Evolutionary conservation across 2,329 filamentous ascomycete genomes (phyloP).

Genomic region (Colletotrichum siamense): DNA sequence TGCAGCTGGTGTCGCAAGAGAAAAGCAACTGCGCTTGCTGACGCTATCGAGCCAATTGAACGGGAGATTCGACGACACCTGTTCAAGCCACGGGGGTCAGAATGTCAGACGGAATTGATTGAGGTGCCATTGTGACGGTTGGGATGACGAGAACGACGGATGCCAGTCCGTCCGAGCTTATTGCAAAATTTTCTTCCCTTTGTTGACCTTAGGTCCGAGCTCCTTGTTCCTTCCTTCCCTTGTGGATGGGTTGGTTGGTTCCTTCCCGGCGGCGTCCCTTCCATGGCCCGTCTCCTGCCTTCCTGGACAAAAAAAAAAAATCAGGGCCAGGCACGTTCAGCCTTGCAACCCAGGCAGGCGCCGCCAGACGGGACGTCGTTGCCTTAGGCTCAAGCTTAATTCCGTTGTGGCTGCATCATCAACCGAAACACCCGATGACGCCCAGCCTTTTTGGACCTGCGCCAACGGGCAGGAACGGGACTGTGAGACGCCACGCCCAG

Average conservation of each 20-base stretch:
- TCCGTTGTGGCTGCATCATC: conserved; percentile 17
- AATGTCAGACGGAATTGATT: not conserved
- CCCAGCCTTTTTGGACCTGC: not conserved
- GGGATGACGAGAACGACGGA: not conserved
- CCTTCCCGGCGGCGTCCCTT: not conserved
- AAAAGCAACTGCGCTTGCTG: not conserved
- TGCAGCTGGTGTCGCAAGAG: not conserved
- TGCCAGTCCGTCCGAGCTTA: not conserved
- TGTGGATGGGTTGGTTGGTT: not conserved
- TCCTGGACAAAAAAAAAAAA: not conserved
- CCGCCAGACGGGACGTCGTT: conserved; percentile 5
- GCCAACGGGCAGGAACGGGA: conserved; percentile 16
- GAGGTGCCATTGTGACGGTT: not conserved
- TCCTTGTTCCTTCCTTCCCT: not conserved
- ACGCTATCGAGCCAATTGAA: not conserved
- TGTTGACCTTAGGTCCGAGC: not conserved
- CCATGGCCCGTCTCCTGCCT: not conserved
- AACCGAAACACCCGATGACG: conserved; percentile 14
- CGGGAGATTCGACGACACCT: not conserved
- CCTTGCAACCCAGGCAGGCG: not conserved
- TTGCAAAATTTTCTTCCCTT: not conserved
- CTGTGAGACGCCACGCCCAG: conserved; percentile 6
- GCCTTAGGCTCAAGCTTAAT: conserved; percentile 19
- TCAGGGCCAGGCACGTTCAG: not conserved
- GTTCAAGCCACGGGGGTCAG: not conserved